Base-by-base conservation (phyloP, 352 stramenopile species). In the Globisporangium nagaii region DNA sequence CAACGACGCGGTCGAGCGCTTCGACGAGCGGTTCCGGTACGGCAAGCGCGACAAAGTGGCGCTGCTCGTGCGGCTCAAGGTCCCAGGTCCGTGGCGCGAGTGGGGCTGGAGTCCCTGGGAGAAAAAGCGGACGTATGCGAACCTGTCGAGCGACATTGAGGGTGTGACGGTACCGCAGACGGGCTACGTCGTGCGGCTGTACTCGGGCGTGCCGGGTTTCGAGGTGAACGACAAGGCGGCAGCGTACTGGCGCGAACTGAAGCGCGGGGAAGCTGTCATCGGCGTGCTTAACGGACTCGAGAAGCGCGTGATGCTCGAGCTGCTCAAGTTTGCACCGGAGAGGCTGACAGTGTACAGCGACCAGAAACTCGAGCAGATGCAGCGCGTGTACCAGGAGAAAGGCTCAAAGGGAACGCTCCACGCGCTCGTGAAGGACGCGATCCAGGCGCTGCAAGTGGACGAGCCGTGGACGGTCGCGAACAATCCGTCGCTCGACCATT, bases 101-200 rank as follows among this genome's bases (percentile, higher is more conserved):
- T 84, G 71, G 73, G 71, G 73, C 0, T 84, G 74, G 74, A 73
- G 60, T 15, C 28, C 34, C 11, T 84, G 74, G 71, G 74, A 84
- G 41, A 56, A 47, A 10, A 31, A 55, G 28, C 66, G 61, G 8
- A 80, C 71, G 6, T 75, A 69, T 17, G 51, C 53, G 2, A 78
- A 77, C 24, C 20, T 76, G 19, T 80, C 71, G 25, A 58, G 39
- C 24, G 74, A 84, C 37, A 45, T 80, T 22, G 35, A 52, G n/a
- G 53, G 53, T 20, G 19, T 43, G 30, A 49, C 53, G 13, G 65
- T 76, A 27, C 62, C 60, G 3, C 67, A 47, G 4, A 75, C 74
- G 6, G 71, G 74, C 2, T 80, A 75, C 31, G 74, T 82, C 17
- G 27, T 84, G 17, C 69, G 74, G 1, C 43, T 84, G 19, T 84